phyloP scores from a whole-genome alignment of 805 yeast genomes.

The Lachancea kluyveri region DNA sequence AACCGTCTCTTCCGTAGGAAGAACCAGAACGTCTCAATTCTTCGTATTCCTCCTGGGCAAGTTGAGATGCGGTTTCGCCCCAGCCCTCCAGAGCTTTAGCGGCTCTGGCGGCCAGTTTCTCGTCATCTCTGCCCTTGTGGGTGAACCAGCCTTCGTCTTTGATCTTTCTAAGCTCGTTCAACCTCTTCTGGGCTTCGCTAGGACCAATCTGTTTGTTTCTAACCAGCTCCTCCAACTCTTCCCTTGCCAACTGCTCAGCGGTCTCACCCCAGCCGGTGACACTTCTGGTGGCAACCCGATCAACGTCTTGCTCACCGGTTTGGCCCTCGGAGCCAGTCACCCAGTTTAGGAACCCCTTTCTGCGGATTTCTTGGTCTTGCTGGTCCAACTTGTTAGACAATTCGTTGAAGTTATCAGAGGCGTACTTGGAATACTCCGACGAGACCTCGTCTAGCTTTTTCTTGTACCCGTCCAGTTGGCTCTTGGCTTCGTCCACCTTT shows the following conservation, averaged over 20 bases:
- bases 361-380: conserved; percentile 18
- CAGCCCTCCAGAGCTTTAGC: conserved; percentile 37
- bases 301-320: conserved; percentile 11
- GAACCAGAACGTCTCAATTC: conserved; percentile 24
- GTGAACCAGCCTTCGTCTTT: conserved; percentile 33
- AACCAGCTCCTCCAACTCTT: conserved; percentile 28
- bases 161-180: conserved; percentile 31
- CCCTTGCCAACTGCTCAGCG: conserved; percentile 35
- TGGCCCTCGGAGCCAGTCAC: conserved; percentile 13
- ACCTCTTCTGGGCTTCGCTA: conserved; percentile 29
- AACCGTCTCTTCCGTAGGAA: neutral
- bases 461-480: conserved; percentile 15
- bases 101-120: conserved; percentile 30
- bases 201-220: conserved; percentile 18
- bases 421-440: conserved; percentile 14
- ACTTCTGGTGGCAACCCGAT: conserved; percentile 31
- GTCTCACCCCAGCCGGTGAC: conserved; percentile 44
- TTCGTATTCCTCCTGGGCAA: conserved; percentile 38
- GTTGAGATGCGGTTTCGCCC: conserved; percentile 40
- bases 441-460: conserved; percentile 18
- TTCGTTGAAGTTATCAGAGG: conserved; percentile 21
- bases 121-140: conserved; percentile 24
- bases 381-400: conserved; percentile 21
- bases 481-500: conserved; percentile 14
- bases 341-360: conserved; percentile 22